phyloP scores from a whole-genome alignment of 305 asterid species.

The Solanum chacoense region DNA sequence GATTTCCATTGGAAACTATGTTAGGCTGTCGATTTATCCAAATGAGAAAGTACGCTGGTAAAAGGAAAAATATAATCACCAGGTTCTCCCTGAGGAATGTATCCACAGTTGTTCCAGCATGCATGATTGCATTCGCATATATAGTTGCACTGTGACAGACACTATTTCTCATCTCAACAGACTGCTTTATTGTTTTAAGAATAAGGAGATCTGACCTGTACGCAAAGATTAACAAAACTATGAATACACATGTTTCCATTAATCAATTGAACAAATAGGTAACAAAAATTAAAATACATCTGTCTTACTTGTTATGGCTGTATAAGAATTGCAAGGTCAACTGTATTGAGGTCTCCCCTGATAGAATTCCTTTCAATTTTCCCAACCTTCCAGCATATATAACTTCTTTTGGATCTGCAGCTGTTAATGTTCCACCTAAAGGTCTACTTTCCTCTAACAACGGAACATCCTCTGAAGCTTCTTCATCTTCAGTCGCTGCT shows the following conservation, averaged over 20 bases:
- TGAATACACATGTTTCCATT: not conserved
- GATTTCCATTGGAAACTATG: not conserved
- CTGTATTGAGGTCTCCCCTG: conserved; percentile 93
- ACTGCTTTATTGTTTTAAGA: conserved; percentile 94
- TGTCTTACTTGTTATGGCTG: conserved; percentile 85
- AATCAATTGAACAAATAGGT: conserved; percentile 7
- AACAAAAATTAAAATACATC: conserved; percentile 1
- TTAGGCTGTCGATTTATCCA: not conserved
- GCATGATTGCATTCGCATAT: conserved; percentile 97
- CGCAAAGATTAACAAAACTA: not conserved
- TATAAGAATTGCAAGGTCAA: conserved; percentile 89
- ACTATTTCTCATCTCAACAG: conserved; percentile 96
- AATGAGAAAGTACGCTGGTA: not conserved
- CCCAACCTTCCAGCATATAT: conserved; percentile 40
- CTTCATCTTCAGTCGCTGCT: conserved; percentile 25
- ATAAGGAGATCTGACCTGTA: conserved; percentile 94
- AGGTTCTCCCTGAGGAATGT: conserved; percentile 94
- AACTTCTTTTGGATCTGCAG: conserved; percentile 40
- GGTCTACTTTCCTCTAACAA: conserved; percentile 48
- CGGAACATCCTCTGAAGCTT: conserved; percentile 41
- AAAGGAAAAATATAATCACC: conserved; percentile 23
- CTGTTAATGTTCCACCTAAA: conserved; percentile 13
- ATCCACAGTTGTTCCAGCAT: conserved; percentile 98
- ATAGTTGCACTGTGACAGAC: conserved; percentile 99
- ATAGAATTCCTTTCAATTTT: conserved; percentile 75